These are phyloP conservation scores for Clonostachys solani DNA, from an alignment of 2,329 filamentous ascomycete species.

Conservation along the genomic window DNA sequence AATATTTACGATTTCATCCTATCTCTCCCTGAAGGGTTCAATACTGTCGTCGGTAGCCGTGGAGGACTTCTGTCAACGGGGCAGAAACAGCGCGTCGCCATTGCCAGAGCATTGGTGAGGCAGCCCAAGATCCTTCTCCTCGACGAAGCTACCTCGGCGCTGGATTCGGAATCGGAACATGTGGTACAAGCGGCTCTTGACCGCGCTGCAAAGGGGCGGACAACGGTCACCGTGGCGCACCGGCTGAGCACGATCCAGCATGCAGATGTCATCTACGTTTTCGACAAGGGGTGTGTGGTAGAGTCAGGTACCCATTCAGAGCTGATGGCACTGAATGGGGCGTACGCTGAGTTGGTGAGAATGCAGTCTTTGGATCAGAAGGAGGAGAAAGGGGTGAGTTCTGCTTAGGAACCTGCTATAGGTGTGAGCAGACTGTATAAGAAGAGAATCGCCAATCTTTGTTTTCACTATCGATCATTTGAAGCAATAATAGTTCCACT, in stretches of 20 bases:
- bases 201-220: slow-evolving; percentile 73
- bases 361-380: slow-evolving; percentile 63
- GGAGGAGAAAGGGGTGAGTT: background rate
- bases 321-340: slow-evolving; percentile 63
- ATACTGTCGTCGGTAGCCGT: slow-evolving; percentile 82
- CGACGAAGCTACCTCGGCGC: slow-evolving; percentile 89
- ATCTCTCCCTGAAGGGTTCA: slow-evolving; percentile 80
- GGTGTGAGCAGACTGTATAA: too few species aligned
- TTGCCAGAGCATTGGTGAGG: slow-evolving; percentile 83
- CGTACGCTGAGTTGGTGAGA: slow-evolving; percentile 76
- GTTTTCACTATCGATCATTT: too few species aligned
- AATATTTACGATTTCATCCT: slow-evolving; percentile 92
- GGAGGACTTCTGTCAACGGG: slow-evolving; percentile 83
- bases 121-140: slow-evolving; percentile 86
- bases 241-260: slow-evolving; percentile 89
- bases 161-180: slow-evolving; percentile 78
- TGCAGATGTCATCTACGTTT: slow-evolving; percentile 91
- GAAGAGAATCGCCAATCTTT: too few species aligned
- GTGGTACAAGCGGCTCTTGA: slow-evolving; percentile 75
- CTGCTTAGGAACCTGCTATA: too few species aligned
- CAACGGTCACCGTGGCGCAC: slow-evolving; percentile 92
- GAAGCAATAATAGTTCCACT: too few species aligned
- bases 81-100: slow-evolving; percentile 92
- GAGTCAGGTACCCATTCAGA: slow-evolving; percentile 79
- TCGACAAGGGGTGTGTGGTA: slow-evolving; percentile 81